Conservation (phyloP, 768 basidiomycete genomes). For the Chalciporus piperatus region DNA sequence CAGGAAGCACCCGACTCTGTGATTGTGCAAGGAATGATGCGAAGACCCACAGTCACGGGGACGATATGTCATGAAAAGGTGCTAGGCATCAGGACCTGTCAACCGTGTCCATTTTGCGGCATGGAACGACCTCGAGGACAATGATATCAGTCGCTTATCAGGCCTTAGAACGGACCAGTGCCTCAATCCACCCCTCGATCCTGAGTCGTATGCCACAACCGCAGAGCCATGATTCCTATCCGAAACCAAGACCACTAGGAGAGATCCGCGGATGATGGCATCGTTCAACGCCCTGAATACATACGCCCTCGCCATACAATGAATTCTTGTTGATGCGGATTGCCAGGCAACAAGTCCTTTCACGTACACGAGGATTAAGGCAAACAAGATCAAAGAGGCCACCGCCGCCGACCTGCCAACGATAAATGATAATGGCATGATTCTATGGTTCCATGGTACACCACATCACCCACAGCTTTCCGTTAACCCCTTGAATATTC, state of each 20-base stretch:
- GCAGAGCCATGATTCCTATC: background rate
- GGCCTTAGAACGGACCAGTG: background rate
- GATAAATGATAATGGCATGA: background rate
- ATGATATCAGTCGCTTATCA: background rate
- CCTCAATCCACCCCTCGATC: background rate
- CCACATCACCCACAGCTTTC: slow-evolving; percentile 17
- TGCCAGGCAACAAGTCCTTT: slow-evolving; percentile 20
- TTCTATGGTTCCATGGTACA: background rate
- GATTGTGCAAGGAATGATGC: slow-evolving; percentile 3
- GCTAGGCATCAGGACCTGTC: no score
- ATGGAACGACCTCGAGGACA: background rate
- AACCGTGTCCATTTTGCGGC: background rate
- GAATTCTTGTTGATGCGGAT: slow-evolving; percentile 19
- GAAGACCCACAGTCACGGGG: background rate
- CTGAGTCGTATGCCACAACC: background rate
- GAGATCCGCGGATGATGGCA: background rate
- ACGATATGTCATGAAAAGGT: no score
- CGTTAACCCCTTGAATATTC: no score
- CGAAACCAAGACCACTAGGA: background rate
- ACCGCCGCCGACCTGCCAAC: slow-evolving; percentile 12
- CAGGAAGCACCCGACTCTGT: slow-evolving; percentile 6
- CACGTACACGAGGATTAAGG: slow-evolving; percentile 14
- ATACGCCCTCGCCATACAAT: slow-evolving; percentile 2
- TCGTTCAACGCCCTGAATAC: background rate
- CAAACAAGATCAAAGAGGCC: background rate